Percentiles rank a stretch among this genome's conserved stretches.
Conservation (phyloP, 495 filamentous ascomycete genomes). For the Articulospora tetracladia region DNA sequence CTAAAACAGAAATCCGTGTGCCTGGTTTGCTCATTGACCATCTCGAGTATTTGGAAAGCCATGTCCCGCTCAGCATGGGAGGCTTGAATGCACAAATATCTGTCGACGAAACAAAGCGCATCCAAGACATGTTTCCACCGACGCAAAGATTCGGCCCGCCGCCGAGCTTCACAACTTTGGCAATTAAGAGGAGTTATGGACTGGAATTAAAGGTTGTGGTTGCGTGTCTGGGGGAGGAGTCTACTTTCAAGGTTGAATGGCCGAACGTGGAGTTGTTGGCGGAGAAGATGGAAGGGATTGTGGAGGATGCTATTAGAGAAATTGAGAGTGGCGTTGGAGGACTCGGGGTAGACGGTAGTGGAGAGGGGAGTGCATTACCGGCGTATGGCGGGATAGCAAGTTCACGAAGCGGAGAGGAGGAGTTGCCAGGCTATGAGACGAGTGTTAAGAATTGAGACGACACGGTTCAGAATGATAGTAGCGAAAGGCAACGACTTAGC, state of each 20-base stretch:
- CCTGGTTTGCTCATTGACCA: neutral
- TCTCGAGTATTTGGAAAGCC: neutral
- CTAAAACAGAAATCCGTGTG: neutral
- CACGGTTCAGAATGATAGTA: too few relatives aligned
- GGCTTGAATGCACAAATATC: neutral
- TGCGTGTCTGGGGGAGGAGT: conserved; percentile 2
- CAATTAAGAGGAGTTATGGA: conserved; percentile 1
- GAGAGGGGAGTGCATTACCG: neutral
- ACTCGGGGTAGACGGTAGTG: neutral
- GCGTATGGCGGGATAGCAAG: neutral
- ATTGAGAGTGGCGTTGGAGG: neutral
- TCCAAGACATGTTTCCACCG: neutral
- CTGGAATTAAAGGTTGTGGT: conserved; percentile 2
- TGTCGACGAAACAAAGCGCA: neutral
- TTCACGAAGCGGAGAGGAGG: neutral
- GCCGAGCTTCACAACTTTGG: neutral
- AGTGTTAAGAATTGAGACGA: neutral
- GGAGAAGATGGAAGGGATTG: neutral
- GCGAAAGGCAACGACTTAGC: too few relatives aligned
- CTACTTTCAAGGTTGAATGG: conserved; percentile 5
- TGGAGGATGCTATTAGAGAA: conserved; percentile 5
- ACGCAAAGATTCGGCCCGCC: neutral
- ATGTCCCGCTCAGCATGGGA: neutral
- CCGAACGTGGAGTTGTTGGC: neutral
- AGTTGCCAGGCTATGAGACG: neutral